A percentile compares a stretch with the other conserved stretches of the same genome.
Conservation (phyloP, 306 rosid species). For the Pyrus pyrifolia region DNA sequence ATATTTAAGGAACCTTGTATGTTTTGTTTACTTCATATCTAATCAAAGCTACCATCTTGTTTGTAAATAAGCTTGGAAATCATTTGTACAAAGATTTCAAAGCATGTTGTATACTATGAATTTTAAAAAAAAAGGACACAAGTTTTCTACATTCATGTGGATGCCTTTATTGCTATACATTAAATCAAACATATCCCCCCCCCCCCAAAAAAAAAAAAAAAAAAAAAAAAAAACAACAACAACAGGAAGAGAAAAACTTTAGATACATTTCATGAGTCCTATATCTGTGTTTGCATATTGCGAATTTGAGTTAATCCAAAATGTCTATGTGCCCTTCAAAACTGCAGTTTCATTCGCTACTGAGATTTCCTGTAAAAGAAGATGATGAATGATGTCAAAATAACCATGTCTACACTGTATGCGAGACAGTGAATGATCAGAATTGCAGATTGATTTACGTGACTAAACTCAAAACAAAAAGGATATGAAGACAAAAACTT, state of each 20-base stretch:
- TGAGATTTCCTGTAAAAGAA: slow-evolving; percentile 58
- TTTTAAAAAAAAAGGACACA: neutral
- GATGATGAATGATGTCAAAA: slow-evolving; percentile 4
- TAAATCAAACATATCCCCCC: neutral
- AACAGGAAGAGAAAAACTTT: neutral
- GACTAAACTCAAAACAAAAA: neutral
- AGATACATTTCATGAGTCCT: neutral
- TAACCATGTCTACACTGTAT: neutral
- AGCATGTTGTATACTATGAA: neutral
- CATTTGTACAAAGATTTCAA: neutral
- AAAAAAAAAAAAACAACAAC: too few species aligned
- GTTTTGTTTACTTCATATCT: too few species aligned
- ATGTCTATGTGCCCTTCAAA: slow-evolving; percentile 21
- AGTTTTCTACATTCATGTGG: neutral
- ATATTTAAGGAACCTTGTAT: too few species aligned
- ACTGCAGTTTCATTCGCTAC: slow-evolving; percentile 46
- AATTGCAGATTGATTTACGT: neutral
- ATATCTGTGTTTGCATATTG: neutral
- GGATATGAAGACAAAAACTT: neutral
- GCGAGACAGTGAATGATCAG: neutral
- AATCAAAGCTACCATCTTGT: too few species aligned
- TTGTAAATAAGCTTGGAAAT: neutral
- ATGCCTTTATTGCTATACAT: neutral
- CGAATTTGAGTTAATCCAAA: neutral
- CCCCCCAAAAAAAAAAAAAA: too few species aligned